Base-by-base conservation (phyloP, 495 filamentous ascomycete genomes). In the Annulohypoxylon maeteangense region DNA sequence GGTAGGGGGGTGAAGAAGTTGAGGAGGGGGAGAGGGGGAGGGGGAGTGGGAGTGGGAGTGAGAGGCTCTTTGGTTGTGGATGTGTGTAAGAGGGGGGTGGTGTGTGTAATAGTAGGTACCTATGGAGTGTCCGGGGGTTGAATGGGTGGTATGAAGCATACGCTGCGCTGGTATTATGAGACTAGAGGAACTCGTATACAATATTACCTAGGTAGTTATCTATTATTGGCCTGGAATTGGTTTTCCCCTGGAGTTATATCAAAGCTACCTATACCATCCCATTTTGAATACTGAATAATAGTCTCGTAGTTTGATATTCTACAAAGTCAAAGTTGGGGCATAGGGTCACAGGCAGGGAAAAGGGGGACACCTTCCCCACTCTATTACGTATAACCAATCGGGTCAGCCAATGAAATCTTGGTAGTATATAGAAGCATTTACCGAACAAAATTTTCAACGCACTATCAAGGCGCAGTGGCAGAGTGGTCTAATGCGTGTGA, bases 401-500 rank as follows among this genome's bases (percentile, higher is more conserved):
- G 20, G 12, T 44, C 14, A 11, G 16, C 40, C 40, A 16, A 25
- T 44, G 7, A 18, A 7, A 7, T 18, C n/a, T 18, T 16, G 7
- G 7, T 31, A 31, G 10, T 29, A 56, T 56, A 56, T 36, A 14
- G 7, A 1, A 36, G 1, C 14, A 16, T 29, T 36, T 56, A 20
- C 20, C 22, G 3, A 5, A 3, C 29, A 20, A 22, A n/a, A 5
- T 54, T 54, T 54, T 22, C 27, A 51, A 48, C 25, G 27, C 31
- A 32, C 11, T 20, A 0, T 12, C 2, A 5, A 14, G 63, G 68
- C 58, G 68, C 55, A 45, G 67, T 70, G 67, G 67, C 67, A 53
- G 67, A 70, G 67, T 70, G 67, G 67, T 70, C 67, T 70, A 70
- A 63, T 50, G 67, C 67, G 67, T 45, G 51, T 64, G 67, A 70